phyloP scores from a whole-genome alignment of 75 land plant species.

The Selaginella tamariscina region DNA sequence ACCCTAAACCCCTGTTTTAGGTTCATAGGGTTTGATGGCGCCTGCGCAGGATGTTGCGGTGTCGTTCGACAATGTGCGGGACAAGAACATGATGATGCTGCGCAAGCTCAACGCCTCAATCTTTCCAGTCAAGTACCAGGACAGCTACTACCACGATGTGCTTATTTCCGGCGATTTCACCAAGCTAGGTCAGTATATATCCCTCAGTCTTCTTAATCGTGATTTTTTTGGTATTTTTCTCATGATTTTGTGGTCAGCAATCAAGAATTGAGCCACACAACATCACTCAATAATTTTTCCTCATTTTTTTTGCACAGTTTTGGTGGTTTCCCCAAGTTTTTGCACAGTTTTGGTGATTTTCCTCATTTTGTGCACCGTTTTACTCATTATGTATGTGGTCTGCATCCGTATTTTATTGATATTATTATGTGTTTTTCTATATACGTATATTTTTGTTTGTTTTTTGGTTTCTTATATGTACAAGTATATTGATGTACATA shows the following conservation, averaged over 20 bases:
- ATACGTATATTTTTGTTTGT: no score
- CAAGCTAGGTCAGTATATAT: constrained; percentile 52
- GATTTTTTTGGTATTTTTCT: background rate
- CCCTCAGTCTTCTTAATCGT: background rate
- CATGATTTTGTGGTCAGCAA: no score
- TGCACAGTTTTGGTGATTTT: background rate
- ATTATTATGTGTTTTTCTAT: no score
- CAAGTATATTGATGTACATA: no score
- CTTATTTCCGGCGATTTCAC: constrained; percentile 84
- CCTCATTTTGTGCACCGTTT: no score
- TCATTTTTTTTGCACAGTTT: background rate
- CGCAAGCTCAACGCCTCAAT: constrained; percentile 87
- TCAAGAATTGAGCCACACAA: no score
- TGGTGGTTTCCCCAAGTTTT: background rate
- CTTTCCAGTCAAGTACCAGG: constrained; percentile 94
- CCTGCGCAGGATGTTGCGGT: constrained; percentile 27
- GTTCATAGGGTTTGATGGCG: constrained; percentile 13
- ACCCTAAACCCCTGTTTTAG: background rate
- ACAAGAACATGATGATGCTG: constrained; percentile 95
- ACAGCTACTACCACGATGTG: constrained; percentile 86
- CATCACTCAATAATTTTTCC: no score
- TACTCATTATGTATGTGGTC: no score
- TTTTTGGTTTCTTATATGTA: no score
- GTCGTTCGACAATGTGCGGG: constrained; percentile 79
- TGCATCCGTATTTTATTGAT: no score